Conservation (phyloP, 768 basidiomycete species). For the Multifurca ochricompacta region DNA sequence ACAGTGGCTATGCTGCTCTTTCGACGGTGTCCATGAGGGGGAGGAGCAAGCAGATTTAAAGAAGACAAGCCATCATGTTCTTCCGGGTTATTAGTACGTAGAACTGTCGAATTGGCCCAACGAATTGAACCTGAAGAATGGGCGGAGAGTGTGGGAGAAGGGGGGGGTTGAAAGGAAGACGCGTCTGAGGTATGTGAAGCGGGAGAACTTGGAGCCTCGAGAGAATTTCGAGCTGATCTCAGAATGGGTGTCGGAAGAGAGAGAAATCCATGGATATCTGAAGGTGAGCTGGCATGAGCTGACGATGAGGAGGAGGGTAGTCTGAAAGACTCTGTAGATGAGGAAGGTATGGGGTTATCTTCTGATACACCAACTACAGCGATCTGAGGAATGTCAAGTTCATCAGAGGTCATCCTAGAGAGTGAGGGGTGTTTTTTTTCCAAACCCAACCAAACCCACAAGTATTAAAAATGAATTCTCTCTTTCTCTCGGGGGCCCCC, state of each 20-base stretch:
- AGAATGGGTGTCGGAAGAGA: constrained; percentile 13
- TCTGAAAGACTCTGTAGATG: neutral
- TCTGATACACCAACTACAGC: constrained; percentile 19
- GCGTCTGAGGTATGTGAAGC: constrained; percentile 32
- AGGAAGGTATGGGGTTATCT: neutral
- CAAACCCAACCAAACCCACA: too few species aligned
- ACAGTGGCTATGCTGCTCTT: constrained; percentile 53
- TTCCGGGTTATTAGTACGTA: constrained; percentile 66
- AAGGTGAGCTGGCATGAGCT: neutral
- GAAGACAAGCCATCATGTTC: constrained; percentile 45
- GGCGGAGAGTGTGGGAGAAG: constrained; percentile 70
- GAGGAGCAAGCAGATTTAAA: constrained; percentile 41
- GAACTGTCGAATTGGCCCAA: constrained; percentile 45
- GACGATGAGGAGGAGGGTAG: neutral
- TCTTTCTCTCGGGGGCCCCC: too few species aligned
- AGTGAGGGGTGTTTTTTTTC: too few species aligned
- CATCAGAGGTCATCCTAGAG: constrained; percentile 11
- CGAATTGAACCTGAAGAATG: constrained; percentile 45
- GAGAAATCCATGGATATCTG: constrained; percentile 11
- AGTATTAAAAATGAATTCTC: too few species aligned
- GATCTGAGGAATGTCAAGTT: constrained; percentile 18
- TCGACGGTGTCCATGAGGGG: constrained; percentile 36
- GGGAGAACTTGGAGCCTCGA: constrained; percentile 27
- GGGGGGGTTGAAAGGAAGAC: constrained; percentile 40
- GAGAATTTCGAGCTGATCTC: constrained; percentile 24